Conservation (phyloP, 495 filamentous ascomycete species). For the Tuber umbilicatum region DNA sequence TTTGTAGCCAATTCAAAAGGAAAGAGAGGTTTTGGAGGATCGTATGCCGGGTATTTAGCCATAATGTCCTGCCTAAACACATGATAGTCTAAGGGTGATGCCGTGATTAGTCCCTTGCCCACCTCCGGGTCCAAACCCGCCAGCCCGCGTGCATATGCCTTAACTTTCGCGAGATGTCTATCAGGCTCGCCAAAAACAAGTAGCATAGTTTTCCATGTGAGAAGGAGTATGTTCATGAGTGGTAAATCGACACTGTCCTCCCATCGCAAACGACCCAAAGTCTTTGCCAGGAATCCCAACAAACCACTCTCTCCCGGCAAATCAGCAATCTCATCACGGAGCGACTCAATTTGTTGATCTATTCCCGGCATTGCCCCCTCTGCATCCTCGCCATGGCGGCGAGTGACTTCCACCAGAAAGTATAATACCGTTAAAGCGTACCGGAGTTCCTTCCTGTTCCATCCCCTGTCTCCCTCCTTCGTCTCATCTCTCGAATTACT, state of each 20-base stretch:
- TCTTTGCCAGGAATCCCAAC: slow-evolving; percentile 64
- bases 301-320: slow-evolving; percentile 50
- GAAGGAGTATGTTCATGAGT: slow-evolving; percentile 55
- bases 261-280: slow-evolving; percentile 75
- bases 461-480: slow-evolving; percentile 39
- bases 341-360: slow-evolving; percentile 26
- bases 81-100: slow-evolving; percentile 93
- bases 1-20: slow-evolving; percentile 84
- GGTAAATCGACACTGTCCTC: slow-evolving; percentile 54
- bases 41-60: slow-evolving; percentile 97
- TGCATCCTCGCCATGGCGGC: slow-evolving; percentile 42
- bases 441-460: slow-evolving; percentile 50
- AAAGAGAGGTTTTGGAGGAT: slow-evolving; percentile 74
- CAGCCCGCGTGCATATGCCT: slow-evolving; percentile 55
- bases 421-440: slow-evolving; percentile 64
- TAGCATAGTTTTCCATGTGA: slow-evolving; percentile 87
- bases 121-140: slow-evolving; percentile 40
- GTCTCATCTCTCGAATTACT: slow-evolving; percentile 23
- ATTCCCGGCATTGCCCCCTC: slow-evolving; percentile 18
- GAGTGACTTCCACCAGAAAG: slow-evolving; percentile 61
- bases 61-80: slow-evolving; percentile 93
- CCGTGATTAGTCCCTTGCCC: slow-evolving; percentile 64
- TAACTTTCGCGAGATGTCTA: slow-evolving; percentile 64
- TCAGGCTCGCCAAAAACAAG: slow-evolving; percentile 69
- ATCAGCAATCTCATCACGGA: slow-evolving; percentile 45